phyloP scores from a whole-genome alignment of 495 filamentous ascomycete species.

The Aspergillus baeticus region DNA sequence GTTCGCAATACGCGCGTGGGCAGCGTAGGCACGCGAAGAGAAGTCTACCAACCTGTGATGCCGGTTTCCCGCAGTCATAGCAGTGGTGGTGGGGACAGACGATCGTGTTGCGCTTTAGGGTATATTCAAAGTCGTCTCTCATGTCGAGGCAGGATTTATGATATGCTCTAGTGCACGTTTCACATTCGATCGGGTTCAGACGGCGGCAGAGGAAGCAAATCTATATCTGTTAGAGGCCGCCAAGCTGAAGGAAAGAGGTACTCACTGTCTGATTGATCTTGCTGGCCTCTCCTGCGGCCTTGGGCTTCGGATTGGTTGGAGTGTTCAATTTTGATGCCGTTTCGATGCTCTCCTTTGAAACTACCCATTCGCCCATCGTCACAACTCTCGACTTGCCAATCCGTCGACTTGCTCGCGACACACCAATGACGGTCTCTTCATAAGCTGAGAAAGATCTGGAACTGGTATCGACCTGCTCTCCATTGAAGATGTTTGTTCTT shows the following conservation, averaged over 20 bases:
- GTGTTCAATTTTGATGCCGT: constrained; percentile 33
- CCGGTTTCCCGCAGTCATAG: constrained; percentile 51
- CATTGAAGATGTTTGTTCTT: constrained; percentile 59
- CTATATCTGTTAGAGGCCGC: constrained; percentile 18
- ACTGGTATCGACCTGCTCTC: constrained; percentile 31
- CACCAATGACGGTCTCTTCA: constrained; percentile 21
- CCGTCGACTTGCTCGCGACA: constrained; percentile 29
- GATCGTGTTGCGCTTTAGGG: constrained; percentile 35
- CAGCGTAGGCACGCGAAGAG: constrained; percentile 60
- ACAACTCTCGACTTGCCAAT: constrained; percentile 60
- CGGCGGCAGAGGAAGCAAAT: constrained; percentile 58
- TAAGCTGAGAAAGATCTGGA: constrained; percentile 33
- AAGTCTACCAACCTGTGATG: constrained; percentile 56
- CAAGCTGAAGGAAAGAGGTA: background rate
- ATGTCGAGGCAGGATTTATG: constrained; percentile 51
- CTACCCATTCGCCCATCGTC: constrained; percentile 57
- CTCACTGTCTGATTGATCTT: constrained; percentile 50
- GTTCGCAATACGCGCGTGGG: constrained; percentile 57
- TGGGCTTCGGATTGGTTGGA: constrained; percentile 48
- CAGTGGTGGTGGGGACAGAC: constrained; percentile 62
- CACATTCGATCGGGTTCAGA: constrained; percentile 46
- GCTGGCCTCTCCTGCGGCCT: constrained; percentile 37
- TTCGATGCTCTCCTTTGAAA: constrained; percentile 57
- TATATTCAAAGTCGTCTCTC: constrained; percentile 20
- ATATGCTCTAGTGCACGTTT: constrained; percentile 56